Conservation (phyloP, 2,329 filamentous ascomycete genomes). For the Sarocladiaceae sp. region DNA sequence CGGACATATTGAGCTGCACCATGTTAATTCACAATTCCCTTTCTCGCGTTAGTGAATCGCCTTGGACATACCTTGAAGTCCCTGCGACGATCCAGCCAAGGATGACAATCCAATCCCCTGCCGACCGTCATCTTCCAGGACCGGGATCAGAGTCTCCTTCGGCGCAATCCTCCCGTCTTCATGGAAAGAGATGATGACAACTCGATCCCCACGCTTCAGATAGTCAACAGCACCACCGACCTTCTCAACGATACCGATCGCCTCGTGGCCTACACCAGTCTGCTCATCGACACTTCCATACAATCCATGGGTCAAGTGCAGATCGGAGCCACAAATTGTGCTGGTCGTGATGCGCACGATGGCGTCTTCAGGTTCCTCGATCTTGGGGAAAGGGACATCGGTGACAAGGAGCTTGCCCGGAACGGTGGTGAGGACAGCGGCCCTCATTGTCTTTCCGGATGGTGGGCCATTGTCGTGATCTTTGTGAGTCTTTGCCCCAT, state of each 20-base stretch:
- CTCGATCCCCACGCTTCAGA: slow-evolving; percentile 32
- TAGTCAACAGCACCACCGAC: slow-evolving; percentile 29
- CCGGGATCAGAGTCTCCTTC: neutral
- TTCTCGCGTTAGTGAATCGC: too few relatives aligned
- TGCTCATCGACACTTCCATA: slow-evolving; percentile 16
- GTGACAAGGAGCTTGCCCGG: slow-evolving; percentile 14
- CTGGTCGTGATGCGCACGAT: slow-evolving; percentile 29
- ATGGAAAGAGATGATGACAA: slow-evolving; percentile 24
- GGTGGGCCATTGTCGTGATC: too few relatives aligned
- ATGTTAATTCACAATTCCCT: too few relatives aligned
- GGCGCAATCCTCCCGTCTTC: neutral
- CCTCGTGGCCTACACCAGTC: slow-evolving; percentile 32
- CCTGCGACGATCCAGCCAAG: neutral
- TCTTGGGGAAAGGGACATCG: slow-evolving; percentile 14
- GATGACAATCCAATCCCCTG: neutral
- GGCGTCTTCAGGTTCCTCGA: slow-evolving; percentile 23
- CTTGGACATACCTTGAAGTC: neutral
- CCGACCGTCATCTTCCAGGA: neutral
- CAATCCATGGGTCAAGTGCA: slow-evolving; percentile 29
- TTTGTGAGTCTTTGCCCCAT: too few relatives aligned
- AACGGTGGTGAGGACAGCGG: neutral
- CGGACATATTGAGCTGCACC: neutral
- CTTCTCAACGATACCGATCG: slow-evolving; percentile 31
- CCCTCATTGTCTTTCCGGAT: neutral
- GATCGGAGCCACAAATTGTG: slow-evolving; percentile 30